Base-by-base conservation (phyloP, 2,329 filamentous ascomycete species). In the Apiospora aurea region DNA sequence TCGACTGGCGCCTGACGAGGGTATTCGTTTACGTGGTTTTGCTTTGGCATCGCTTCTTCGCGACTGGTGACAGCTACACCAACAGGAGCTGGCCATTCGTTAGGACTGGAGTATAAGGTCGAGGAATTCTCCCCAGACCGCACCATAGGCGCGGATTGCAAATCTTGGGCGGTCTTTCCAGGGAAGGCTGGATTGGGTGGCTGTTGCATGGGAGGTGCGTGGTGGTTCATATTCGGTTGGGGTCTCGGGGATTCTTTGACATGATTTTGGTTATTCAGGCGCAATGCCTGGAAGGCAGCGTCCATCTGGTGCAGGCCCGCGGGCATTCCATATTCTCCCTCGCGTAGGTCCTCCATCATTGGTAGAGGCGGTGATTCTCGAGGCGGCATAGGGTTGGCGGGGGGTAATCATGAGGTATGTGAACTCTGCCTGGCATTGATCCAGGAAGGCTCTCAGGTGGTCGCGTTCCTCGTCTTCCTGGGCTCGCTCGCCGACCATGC, bases 341-440 rank as follows among this genome's bases (percentile, higher is more conserved):
- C 88, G 68, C 87, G 83, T n/a, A 90, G 75, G 70, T 91, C 89
- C 68, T 91, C 90, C 38, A 90, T 85, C 57, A 89, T 83, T 13
- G 88, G 88, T 14, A 90, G 79, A 2, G 86, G 88, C 5, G 88
- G 88, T 1, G 89, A 90, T 34, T 91, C 90, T 79, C 90, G 86
- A n/a, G 90, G 90, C 1, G 90, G 90, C 57, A 88, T 82, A 4
- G 90, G 90, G 79, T 92, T 92, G 53, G 90, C 90, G 1, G 90
- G 90, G 90, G 0, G 90, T 89, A 69, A 91, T 87, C 90, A 92
- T 91, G 18, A 92, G 84, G 76, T 92, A 92, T 74, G 90, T 90
- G 73, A 92, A 91, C 77, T 92, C 90, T 75, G 87, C 86, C 79
- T 91, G 86, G 80, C 90, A 90, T 78, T 90, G 89, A 74, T 92